Evolutionary conservation across 306 rosid species (phyloP).

Genomic region (Adenanthera pavonina): DNA sequence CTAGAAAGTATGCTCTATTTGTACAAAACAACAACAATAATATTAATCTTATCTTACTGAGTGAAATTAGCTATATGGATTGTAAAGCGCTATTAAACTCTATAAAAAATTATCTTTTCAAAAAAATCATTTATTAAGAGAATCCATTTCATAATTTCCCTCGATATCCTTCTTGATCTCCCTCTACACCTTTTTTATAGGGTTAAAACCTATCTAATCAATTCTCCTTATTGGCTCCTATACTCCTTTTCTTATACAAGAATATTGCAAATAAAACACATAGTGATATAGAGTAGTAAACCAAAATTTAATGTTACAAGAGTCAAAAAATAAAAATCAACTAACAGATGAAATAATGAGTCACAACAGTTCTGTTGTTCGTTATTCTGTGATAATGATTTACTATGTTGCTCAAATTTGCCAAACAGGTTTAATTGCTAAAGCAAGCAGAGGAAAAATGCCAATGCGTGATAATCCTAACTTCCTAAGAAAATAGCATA

Average conservation of each 20-base stretch:
- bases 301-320: conserved; percentile 8
- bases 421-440: not conserved
- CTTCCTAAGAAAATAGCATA: not conserved
- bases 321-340: not conserved
- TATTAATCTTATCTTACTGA: no score
- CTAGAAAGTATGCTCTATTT: not conserved
- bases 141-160: no score
- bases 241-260: not conserved
- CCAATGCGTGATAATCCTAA: not conserved
- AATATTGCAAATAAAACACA: not conserved
- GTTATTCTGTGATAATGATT: no score
- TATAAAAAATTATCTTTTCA: no score
- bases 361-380: not conserved
- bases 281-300: not conserved
- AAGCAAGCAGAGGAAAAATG: not conserved
- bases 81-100: no score
- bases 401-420: not conserved
- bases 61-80: no score
- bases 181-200: no score
- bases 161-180: no score
- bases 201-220: no score
- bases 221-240: no score
- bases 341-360: conserved; percentile 7
- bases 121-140: no score
- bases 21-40: no score